Evolutionary conservation across 1,284 basidiomycete genomes (phyloP).

Genomic region (Ceratobasidium sp.): DNA sequence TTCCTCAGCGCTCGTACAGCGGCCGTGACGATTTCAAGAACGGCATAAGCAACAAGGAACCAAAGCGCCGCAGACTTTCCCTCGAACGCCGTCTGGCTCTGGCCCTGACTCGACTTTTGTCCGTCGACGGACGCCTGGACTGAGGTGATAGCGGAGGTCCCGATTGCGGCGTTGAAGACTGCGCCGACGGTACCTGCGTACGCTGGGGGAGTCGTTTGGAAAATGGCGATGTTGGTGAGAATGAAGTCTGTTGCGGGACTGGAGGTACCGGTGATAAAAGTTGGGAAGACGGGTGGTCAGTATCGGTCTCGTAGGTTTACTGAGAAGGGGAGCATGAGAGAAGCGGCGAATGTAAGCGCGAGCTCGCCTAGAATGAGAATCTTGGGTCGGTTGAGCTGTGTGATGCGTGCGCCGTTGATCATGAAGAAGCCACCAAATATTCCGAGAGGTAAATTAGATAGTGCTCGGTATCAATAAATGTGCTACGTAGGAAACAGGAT

Average conservation of each 20-base stretch:
- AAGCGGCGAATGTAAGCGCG: conserved; percentile 58
- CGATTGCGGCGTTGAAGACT: conserved; percentile 48
- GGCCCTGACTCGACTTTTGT: neutral
- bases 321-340: conserved; percentile 59
- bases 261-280: conserved; percentile 53
- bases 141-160: conserved; percentile 43
- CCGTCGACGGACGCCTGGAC: conserved; percentile 45
- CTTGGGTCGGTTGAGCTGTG: conserved; percentile 60
- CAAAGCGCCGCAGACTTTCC: conserved; percentile 47
- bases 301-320: conserved; percentile 60
- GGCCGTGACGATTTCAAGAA: conserved; percentile 37
- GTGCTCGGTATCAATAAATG: neutral
- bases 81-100: conserved; percentile 21
- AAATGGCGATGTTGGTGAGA: conserved; percentile 38
- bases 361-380: conserved; percentile 63
- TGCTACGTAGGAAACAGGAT: neutral
- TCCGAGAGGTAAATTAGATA: conserved; percentile 15
- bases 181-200: conserved; percentile 48
- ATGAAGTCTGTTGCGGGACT: conserved; percentile 22
- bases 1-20: conserved; percentile 9
- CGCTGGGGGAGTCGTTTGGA: conserved; percentile 37
- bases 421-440: conserved; percentile 53
- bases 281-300: conserved; percentile 65
- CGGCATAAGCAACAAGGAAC: conserved; percentile 46
- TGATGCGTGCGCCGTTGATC: conserved; percentile 60